These are phyloP conservation scores for Cystobasidiaceae sp. DNA, from an alignment of 1,284 basidiomycete genomes.

Conservation along the genomic window DNA sequence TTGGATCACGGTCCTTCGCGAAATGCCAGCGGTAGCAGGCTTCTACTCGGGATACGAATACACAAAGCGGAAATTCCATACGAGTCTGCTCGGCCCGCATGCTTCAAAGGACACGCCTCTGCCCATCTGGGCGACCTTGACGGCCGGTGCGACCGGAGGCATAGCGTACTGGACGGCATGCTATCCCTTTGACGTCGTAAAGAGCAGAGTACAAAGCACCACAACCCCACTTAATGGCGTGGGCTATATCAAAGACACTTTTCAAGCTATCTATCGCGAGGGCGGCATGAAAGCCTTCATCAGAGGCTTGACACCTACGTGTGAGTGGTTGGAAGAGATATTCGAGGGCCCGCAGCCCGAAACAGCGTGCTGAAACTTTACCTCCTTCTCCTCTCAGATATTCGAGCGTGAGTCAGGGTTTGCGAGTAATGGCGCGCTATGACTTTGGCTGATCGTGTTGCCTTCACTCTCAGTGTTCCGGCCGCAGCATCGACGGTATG, in stretches of 20 bases:
- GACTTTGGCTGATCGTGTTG: background rate
- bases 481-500: conserved; percentile 73
- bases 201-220: conserved; percentile 80
- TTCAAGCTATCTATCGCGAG: conserved; percentile 63
- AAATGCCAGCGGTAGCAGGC: conserved; percentile 85
- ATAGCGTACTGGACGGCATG: conserved; percentile 89
- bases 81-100: conserved; percentile 53
- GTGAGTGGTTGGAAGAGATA: conserved; percentile 25
- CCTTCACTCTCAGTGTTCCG: conserved; percentile 66
- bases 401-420: conserved; percentile 41
- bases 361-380: conserved; percentile 50
- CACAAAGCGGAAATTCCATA: conserved; percentile 69
- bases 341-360: no score
- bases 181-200: conserved; percentile 86
- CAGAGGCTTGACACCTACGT: conserved; percentile 34
- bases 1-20: conserved; percentile 90
- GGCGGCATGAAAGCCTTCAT: conserved; percentile 62
- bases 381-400: conserved; percentile 32
- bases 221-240: conserved; percentile 67
- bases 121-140: conserved; percentile 82
- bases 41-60: conserved; percentile 79
- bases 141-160: conserved; percentile 82
- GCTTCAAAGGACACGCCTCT: conserved; percentile 50
- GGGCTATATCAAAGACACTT: conserved; percentile 69
- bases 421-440: conserved; percentile 1